A percentile compares a stretch with the other conserved stretches of the same genome.
phyloP scores from a whole-genome alignment of 345 rosid genomes.

The Rhizophora mangle region DNA sequence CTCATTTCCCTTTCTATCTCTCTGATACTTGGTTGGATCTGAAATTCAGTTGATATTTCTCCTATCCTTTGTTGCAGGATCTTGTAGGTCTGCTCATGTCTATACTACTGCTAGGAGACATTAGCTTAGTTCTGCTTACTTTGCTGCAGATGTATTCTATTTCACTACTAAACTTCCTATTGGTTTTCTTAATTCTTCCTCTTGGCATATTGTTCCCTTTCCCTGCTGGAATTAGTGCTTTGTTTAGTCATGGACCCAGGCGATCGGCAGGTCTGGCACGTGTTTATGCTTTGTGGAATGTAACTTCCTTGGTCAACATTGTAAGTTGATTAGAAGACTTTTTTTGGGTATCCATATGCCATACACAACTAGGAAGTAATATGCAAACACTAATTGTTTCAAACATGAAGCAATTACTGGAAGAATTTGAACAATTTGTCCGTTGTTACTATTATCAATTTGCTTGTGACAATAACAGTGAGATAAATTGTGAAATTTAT shows the following conservation, averaged over 20 bases:
- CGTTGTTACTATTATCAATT: too few species aligned
- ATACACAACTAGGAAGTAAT: constrained; percentile 1
- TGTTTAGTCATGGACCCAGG: constrained; percentile 88
- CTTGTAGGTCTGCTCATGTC: constrained; percentile 85
- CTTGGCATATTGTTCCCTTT: constrained; percentile 75
- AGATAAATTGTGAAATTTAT: too few species aligned
- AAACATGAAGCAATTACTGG: too few species aligned
- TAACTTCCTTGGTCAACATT: constrained; percentile 69
- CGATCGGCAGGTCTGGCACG: constrained; percentile 84
- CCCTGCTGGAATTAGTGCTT: constrained; percentile 89
- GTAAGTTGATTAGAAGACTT: constrained; percentile 48
- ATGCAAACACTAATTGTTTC: too few species aligned
- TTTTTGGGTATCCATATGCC: background rate
- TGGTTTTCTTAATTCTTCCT: constrained; percentile 68
- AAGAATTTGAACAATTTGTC: too few species aligned
- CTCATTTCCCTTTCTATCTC: background rate
- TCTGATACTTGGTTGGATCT: constrained; percentile 3
- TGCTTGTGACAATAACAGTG: too few species aligned
- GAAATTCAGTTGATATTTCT: constrained; percentile 9
- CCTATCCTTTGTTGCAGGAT: constrained; percentile 49
- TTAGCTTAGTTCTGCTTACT: constrained; percentile 81
- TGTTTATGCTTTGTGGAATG: constrained; percentile 82
- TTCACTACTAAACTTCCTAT: constrained; percentile 58
- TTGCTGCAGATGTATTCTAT: constrained; percentile 90
- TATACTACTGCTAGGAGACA: constrained; percentile 66